Evolutionary conservation across 2,329 filamentous ascomycete species (phyloP).

Genomic region (Clonostachys sp.): DNA sequence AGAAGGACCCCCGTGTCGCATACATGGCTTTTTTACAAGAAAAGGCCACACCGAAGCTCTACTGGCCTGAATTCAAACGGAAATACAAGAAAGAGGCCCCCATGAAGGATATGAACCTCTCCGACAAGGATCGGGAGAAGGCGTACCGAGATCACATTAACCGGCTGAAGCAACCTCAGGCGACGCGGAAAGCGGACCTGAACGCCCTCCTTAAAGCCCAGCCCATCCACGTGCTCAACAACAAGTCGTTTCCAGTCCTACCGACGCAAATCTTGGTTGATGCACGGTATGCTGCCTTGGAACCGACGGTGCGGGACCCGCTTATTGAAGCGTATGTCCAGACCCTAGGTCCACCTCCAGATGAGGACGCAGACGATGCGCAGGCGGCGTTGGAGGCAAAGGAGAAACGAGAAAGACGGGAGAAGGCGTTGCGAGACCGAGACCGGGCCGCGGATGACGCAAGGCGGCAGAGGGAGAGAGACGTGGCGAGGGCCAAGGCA

Average conservation of each 20-base stretch:
- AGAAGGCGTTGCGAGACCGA: constrained; percentile 62
- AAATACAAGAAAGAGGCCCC: constrained; percentile 79
- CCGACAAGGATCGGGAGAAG: constrained; percentile 76
- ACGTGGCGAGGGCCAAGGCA: constrained; percentile 56
- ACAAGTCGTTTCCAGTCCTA: constrained; percentile 50
- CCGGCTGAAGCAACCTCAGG: constrained; percentile 60
- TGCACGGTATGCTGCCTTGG: constrained; percentile 65
- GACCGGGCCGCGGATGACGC: constrained; percentile 60
- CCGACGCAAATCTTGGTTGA: constrained; percentile 62
- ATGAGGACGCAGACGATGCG: constrained; percentile 31
- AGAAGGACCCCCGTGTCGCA: constrained; percentile 75
- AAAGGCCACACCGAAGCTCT: constrained; percentile 83
- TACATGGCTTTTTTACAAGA: constrained; percentile 80
- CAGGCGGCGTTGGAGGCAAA: constrained; percentile 46
- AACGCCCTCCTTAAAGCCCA: constrained; percentile 59
- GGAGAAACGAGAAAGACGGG: constrained; percentile 52
- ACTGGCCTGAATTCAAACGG: constrained; percentile 94
- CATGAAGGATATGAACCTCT: constrained; percentile 70
- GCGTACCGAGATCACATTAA: constrained; percentile 71
- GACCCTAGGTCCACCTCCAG: constrained; percentile 55
- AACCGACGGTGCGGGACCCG: constrained; percentile 54
- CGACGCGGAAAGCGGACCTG: constrained; percentile 66
- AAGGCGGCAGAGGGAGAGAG: constrained; percentile 53
- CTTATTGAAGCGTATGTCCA: constrained; percentile 64
- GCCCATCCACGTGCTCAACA: constrained; percentile 55